Evolutionary conservation across 2,329 filamentous ascomycete genomes (phyloP), one percentile per base, ranked within the genome.

Genomic region (Epichloe scottii): DNA sequence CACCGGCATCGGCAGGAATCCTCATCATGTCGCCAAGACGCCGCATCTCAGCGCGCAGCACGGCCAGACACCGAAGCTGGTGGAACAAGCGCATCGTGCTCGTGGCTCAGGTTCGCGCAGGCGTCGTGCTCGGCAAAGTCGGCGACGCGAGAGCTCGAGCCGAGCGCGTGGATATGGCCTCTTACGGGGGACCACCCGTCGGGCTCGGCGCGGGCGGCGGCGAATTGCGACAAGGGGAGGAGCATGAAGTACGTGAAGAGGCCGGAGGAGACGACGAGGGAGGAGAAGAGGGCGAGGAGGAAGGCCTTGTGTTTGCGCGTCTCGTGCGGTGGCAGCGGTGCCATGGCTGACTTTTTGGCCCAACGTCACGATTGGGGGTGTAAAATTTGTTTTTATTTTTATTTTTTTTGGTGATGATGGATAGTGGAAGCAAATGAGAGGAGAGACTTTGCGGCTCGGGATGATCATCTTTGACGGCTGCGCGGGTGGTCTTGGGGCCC

Each of bases 231-330:
- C 7, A 53, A 42, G 10, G 51, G 51, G 34, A 48, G 15, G n/a
- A 53, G 40, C 48, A 53, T 50, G 10, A 51, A 53, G 45, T 53
- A 53, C 4, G 51, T 48, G 26, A 51, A 38, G 33, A 53, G 49
- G 48, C 37, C 35, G 17, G 33, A 49, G 40, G 34, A 48, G 33
- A 51, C 3, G 48, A 53, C 35, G 34, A 53, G 48, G 21, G 41
- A 26, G 44, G 39, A 26, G 39, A 53, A 53, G 23, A 53, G 48
- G 15, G 17, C 34, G 8, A 53, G 51, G 35, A 53, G 45, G 45
- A 48, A 48, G 26, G 17, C 45, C 40, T 19, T 40, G 51, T 53
- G 48, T 44, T 42, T 33, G 40, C 48, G 39, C 15, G 44, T 11
- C 10, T 30, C 46, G 15, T 50, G 35, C 17, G 46, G 30, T 15